phyloP scores from a whole-genome alignment of 176 grass and related monocot genomes.

The Aegilops speltoides region DNA sequence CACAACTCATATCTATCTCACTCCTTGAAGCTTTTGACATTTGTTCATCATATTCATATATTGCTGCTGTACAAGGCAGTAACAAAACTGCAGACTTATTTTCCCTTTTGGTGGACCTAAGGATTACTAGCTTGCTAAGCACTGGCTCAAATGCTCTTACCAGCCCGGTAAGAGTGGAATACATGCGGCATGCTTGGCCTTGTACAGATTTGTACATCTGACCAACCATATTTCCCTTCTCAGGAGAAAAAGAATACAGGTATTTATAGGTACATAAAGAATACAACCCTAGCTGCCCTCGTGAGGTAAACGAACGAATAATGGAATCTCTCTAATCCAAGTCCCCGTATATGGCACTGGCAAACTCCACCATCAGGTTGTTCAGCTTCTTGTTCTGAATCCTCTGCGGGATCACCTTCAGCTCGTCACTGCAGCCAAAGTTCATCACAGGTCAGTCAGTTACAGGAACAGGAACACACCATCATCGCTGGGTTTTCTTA shows the following conservation, averaged over 20 bases:
- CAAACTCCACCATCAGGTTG: constrained; percentile 81
- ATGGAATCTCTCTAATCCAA: constrained; percentile 31
- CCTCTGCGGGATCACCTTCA: constrained; percentile 62
- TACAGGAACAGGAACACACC: background rate
- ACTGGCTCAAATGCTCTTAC: constrained; percentile 34
- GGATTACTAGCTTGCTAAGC: constrained; percentile 2
- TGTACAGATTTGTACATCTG: constrained; percentile 56
- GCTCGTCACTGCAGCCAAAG: constrained; percentile 54
- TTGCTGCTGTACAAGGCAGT: constrained; percentile 10
- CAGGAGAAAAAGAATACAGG: constrained; percentile 31
- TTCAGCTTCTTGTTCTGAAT: constrained; percentile 86
- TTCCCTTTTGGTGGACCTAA: constrained; percentile 8
- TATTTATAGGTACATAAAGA: constrained; percentile 28
- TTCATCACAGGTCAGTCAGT: background rate
- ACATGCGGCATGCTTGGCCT: constrained; percentile 52
- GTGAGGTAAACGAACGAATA: background rate
- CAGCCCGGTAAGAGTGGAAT: constrained; percentile 27
- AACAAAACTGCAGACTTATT: constrained; percentile 1
- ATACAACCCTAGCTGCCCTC: constrained; percentile 29
- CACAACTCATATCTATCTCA: background rate
- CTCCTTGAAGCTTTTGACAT: constrained; percentile 15
- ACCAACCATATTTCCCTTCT: constrained; percentile 29
- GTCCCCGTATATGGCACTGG: constrained; percentile 53
- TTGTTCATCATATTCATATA: background rate
- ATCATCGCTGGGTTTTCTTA: background rate